Conservation (phyloP, 2,329 filamentous ascomycete species). For the Xylaria sp. region DNA sequence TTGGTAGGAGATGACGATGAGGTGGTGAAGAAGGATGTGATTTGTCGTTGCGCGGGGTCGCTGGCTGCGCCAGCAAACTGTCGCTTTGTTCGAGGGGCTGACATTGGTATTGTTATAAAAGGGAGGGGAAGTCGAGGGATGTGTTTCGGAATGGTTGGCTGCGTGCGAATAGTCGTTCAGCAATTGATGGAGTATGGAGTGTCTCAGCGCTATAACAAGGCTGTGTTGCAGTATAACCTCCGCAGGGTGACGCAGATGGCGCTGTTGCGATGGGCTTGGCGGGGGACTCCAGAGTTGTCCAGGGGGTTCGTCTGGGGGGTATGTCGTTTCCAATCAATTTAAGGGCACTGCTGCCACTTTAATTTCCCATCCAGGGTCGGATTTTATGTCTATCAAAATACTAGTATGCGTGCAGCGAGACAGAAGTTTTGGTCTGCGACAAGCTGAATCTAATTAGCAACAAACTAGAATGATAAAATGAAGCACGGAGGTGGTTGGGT, state of each 20-base stretch:
- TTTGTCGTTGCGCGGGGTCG: slow-evolving; percentile 69
- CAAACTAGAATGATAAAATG: slow-evolving; percentile 28
- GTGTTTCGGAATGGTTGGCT: slow-evolving; percentile 29
- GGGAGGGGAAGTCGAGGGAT: background rate
- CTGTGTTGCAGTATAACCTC: slow-evolving; percentile 6
- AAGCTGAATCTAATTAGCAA: slow-evolving; percentile 4
- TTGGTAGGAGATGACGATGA: slow-evolving; percentile 46
- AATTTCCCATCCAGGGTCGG: slow-evolving; percentile 25
- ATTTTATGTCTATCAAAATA: background rate
- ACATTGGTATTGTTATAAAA: slow-evolving; percentile 54
- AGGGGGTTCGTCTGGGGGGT: background rate
- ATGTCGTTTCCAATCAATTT: slow-evolving; percentile 6
- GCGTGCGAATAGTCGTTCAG: slow-evolving; percentile 14
- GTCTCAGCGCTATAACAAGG: slow-evolving; percentile 23
- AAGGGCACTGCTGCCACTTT: slow-evolving; percentile 25
- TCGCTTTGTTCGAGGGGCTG: slow-evolving; percentile 67
- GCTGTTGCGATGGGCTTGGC: slow-evolving; percentile 19
- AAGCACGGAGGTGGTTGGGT: slow-evolving; percentile 25
- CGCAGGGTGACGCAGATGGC: slow-evolving; percentile 28
- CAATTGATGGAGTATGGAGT: background rate
- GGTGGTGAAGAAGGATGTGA: slow-evolving; percentile 70
- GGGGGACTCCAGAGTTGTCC: background rate
- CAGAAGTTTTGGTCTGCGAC: background rate
- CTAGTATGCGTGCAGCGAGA: slow-evolving; percentile 14
- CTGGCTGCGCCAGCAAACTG: slow-evolving; percentile 69